These are phyloP conservation scores for Solanum hybrid DNA, from an alignment of 305 asterid genomes.

Conservation along the genomic window DNA sequence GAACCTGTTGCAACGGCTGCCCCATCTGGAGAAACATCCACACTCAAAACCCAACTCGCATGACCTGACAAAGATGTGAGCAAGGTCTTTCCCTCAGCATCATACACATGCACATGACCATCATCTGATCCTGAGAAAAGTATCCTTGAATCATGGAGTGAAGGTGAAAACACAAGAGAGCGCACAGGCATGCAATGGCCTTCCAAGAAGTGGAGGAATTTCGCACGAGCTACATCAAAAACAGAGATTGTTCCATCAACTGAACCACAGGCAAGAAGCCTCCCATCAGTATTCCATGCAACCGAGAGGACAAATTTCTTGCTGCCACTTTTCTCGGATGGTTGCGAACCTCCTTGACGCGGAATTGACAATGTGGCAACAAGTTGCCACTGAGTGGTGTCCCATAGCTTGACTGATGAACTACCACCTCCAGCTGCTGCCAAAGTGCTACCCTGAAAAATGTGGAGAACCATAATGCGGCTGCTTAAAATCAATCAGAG, in stretches of 20 bases:
- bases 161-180: constrained; percentile 75
- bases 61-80: constrained; percentile 75
- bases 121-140: constrained; percentile 90
- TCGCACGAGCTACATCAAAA: constrained; percentile 51
- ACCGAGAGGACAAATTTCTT: constrained; percentile 55
- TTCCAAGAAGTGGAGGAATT: constrained; percentile 76
- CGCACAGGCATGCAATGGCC: constrained; percentile 88
- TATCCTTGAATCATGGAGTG: constrained; percentile 63
- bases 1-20: constrained; percentile 81
- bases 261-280: constrained; percentile 71
- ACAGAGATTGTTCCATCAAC: constrained; percentile 89
- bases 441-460: constrained; percentile 61
- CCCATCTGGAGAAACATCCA: constrained; percentile 85
- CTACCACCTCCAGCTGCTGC: constrained; percentile 99
- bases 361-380: constrained; percentile 68
- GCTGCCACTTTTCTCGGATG: constrained; percentile 61
- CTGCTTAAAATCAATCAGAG: neutral
- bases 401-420: constrained; percentile 88
- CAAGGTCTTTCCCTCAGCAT: constrained; percentile 65
- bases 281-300: constrained; percentile 75
- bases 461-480: neutral
- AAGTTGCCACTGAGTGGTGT: constrained; percentile 75
- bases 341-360: constrained; percentile 65
- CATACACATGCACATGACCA: constrained; percentile 67
- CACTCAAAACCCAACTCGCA: constrained; percentile 85